Percentiles rank a stretch among this genome's conserved stretches.
phyloP scores from a whole-genome alignment of 192 early-diverging fungal genomes.

The Radiomyces spectabilis region DNA sequence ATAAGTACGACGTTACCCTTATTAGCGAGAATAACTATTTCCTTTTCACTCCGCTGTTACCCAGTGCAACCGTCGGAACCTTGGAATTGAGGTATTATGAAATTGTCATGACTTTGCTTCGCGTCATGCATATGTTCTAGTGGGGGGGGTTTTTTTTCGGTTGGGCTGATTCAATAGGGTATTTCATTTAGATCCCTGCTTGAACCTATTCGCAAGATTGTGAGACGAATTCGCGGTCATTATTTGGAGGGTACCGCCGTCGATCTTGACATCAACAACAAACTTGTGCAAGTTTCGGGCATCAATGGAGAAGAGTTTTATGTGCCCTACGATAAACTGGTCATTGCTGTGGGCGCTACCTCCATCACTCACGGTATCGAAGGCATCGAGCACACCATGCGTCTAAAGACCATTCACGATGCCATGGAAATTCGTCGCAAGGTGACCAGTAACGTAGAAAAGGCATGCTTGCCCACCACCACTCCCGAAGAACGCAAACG shows the following conservation, averaged over 20 bases:
- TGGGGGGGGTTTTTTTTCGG: background rate
- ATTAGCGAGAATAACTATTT: conserved; percentile 43
- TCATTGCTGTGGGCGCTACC: conserved; percentile 49
- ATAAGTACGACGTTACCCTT: conserved; percentile 46
- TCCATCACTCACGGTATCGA: conserved; percentile 57
- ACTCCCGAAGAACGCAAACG: conserved; percentile 47
- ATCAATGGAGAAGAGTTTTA: conserved; percentile 31
- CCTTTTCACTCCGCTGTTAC: conserved; percentile 45
- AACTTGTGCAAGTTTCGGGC: conserved; percentile 36
- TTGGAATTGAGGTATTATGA: conserved; percentile 51
- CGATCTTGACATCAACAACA: conserved; percentile 42
- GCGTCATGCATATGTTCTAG: background rate
- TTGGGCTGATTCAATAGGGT: background rate
- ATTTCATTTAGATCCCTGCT: conserved; percentile 34
- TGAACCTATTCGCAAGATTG: conserved; percentile 46
- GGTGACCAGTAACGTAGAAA: conserved; percentile 59
- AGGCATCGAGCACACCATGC: conserved; percentile 53
- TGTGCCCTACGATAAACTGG: conserved; percentile 48
- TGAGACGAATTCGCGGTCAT: conserved; percentile 30
- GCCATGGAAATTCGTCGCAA: conserved; percentile 50
- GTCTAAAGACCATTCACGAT: conserved; percentile 59
- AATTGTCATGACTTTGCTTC: background rate
- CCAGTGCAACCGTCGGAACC: conserved; percentile 50
- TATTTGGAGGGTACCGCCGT: conserved; percentile 40
- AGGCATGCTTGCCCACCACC: conserved; percentile 54